phyloP scores from a whole-genome alignment of 2,329 filamentous ascomycete species.

The Monilinia aucupariae region DNA sequence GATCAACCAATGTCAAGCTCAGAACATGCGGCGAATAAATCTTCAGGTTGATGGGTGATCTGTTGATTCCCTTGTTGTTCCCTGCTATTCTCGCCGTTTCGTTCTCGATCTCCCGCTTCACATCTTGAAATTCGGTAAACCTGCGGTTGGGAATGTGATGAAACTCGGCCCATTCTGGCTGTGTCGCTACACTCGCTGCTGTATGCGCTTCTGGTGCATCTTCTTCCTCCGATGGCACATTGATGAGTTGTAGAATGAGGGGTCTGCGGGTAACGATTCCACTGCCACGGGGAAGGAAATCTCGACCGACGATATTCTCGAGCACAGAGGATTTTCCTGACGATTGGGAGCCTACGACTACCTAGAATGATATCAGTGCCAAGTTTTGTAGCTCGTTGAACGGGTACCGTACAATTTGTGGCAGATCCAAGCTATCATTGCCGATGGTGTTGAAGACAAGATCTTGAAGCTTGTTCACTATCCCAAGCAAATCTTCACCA shows the following conservation, averaged over 20 bases:
- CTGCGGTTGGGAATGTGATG: slow-evolving; percentile 86
- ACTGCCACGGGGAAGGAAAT: slow-evolving; percentile 92
- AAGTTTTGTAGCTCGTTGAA: slow-evolving; percentile 20
- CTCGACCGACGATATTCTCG: slow-evolving; percentile 96
- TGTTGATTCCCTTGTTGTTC: slow-evolving; percentile 96
- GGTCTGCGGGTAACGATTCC: slow-evolving; percentile 94
- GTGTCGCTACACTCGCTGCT: slow-evolving; percentile 63
- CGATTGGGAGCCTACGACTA: slow-evolving; percentile 96
- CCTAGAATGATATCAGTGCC: slow-evolving; percentile 47
- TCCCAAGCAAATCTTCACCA: slow-evolving; percentile 88
- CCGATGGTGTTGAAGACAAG: slow-evolving; percentile 99
- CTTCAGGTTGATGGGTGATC: slow-evolving; percentile 95
- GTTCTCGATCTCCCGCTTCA: slow-evolving; percentile 94
- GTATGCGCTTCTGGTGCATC: slow-evolving; percentile 70
- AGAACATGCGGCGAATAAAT: slow-evolving; percentile 97
- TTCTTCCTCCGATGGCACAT: slow-evolving; percentile 65
- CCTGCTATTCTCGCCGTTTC: slow-evolving; percentile 93
- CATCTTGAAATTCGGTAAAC: slow-evolving; percentile 86
- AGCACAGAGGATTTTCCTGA: slow-evolving; percentile 97
- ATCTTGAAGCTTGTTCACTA: slow-evolving; percentile 98
- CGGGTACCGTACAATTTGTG: slow-evolving; percentile 76
- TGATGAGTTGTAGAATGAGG: slow-evolving; percentile 96
- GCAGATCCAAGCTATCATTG: slow-evolving; percentile 94
- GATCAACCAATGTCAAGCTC: slow-evolving; percentile 90
- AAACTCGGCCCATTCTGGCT: slow-evolving; percentile 85